Evolutionary conservation across 257 asterid genomes (phyloP).

Genomic region (Solanum pennellii): DNA sequence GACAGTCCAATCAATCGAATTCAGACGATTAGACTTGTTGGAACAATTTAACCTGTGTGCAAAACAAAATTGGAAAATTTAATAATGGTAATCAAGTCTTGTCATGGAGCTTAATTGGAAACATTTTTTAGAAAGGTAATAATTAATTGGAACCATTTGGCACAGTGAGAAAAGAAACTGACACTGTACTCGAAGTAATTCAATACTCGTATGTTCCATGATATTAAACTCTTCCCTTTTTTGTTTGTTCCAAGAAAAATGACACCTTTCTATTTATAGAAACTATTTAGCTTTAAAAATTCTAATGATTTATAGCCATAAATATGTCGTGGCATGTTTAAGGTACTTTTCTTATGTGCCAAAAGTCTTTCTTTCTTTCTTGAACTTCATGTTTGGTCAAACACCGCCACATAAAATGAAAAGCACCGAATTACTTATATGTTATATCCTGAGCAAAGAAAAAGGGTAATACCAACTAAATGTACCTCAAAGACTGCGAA

Average conservation of each 20-base stretch:
- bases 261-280: not conserved
- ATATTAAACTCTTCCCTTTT: not conserved
- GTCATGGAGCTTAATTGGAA: not conserved
- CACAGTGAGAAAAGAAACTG: not conserved
- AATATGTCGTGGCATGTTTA: not conserved
- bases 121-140: not conserved
- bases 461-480: not conserved
- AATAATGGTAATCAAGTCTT: not conserved
- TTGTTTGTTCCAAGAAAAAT: not conserved
- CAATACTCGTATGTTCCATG: not conserved
- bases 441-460: not conserved
- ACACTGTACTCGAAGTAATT: not conserved
- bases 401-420: not conserved
- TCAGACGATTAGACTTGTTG: constrained; percentile 33
- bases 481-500: constrained; percentile 55
- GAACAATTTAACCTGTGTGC: constrained; percentile 47
- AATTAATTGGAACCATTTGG: not conserved
- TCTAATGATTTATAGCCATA: not conserved
- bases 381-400: not conserved
- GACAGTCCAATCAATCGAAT: constrained; percentile 70
- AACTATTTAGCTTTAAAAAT: not conserved
- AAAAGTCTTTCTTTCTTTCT: not conserved
- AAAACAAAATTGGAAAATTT: not conserved
- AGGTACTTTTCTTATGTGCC: not conserved
- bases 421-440: not conserved